These are phyloP conservation scores for Evansstolkia leycettana DNA, from an alignment of 495 filamentous ascomycete species.

Conservation along the genomic window DNA sequence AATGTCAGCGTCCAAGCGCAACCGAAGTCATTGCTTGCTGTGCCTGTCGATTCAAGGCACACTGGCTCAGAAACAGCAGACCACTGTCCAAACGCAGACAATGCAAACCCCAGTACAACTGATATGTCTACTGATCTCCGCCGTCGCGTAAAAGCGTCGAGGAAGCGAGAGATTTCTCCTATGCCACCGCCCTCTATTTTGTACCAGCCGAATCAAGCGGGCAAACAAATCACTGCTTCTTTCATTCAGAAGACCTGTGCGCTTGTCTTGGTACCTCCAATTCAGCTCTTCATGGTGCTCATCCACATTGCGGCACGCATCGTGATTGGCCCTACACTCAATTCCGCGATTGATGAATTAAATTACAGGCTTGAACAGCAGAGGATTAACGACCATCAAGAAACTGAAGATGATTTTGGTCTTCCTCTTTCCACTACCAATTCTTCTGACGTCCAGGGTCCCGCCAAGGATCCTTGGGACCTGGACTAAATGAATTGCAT, in stretches of 20 bases:
- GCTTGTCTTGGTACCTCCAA: constrained; percentile 61
- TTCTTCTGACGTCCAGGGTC: constrained; percentile 11
- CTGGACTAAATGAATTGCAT: constrained; percentile 17
- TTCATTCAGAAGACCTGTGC: constrained; percentile 66
- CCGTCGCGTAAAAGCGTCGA: constrained; percentile 39
- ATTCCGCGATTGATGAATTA: constrained; percentile 8
- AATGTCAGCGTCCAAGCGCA: background rate
- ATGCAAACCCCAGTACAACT: background rate
- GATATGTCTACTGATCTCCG: constrained; percentile 39
- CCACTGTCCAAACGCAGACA: too few relatives aligned
- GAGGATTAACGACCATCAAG: constrained; percentile 3
- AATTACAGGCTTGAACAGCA: constrained; percentile 10
- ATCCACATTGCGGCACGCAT: constrained; percentile 68
- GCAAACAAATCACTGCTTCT: constrained; percentile 45
- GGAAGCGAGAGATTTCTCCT: constrained; percentile 53
- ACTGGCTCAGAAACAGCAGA: background rate
- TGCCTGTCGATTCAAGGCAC: background rate
- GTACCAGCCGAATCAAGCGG: constrained; percentile 34
- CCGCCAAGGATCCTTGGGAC: constrained; percentile 21
- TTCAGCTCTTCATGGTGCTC: constrained; percentile 63
- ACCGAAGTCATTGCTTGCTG: background rate
- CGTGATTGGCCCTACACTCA: constrained; percentile 37
- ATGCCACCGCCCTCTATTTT: constrained; percentile 56
- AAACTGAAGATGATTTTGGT: constrained; percentile 28
- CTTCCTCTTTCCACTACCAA: constrained; percentile 21